phyloP scores from a whole-genome alignment of 192 early-diverging fungal species.

The Jimgerdemannia flammicorona region DNA sequence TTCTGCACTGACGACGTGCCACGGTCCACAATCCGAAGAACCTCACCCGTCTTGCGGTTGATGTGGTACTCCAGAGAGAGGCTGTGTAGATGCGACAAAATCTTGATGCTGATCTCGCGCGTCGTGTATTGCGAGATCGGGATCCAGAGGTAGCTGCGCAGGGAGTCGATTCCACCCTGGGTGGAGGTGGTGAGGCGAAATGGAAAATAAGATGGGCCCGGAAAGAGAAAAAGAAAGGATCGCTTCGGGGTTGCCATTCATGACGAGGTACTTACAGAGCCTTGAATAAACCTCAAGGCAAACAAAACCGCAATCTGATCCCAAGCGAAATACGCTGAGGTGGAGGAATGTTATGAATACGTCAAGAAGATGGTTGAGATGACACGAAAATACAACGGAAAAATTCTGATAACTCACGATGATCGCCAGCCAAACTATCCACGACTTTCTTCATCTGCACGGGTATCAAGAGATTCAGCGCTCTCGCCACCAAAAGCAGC shows the following conservation, averaged over 20 bases:
- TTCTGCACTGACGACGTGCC: constrained; percentile 64
- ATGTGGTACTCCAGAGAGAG: constrained; percentile 86
- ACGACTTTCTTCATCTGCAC: constrained; percentile 74
- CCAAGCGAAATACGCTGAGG: constrained; percentile 38
- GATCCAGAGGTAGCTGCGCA: constrained; percentile 80
- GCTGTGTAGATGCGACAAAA: constrained; percentile 80
- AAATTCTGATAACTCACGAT: constrained; percentile 1
- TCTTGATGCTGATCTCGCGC: constrained; percentile 77
- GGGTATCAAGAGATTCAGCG: constrained; percentile 84
- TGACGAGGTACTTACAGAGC: constrained; percentile 31
- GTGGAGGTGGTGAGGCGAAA: not conserved
- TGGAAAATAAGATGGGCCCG: constrained; percentile 22
- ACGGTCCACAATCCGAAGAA: constrained; percentile 79
- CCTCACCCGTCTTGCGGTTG: constrained; percentile 86
- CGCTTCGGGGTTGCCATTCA: not conserved
- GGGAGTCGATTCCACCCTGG: constrained; percentile 50
- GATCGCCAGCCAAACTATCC: constrained; percentile 44
- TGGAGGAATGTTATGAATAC: not conserved
- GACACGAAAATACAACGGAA: not conserved
- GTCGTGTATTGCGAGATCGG: constrained; percentile 88
- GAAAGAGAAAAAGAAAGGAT: constrained; percentile 21
- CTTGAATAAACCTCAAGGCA: constrained; percentile 62
- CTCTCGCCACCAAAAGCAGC: constrained; percentile 51
- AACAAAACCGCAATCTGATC: constrained; percentile 49
- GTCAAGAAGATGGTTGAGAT: not conserved